These are phyloP conservation scores for Pelargonium fulgidum DNA, from an alignment of 441 rosid species.

Conservation along the genomic window DNA sequence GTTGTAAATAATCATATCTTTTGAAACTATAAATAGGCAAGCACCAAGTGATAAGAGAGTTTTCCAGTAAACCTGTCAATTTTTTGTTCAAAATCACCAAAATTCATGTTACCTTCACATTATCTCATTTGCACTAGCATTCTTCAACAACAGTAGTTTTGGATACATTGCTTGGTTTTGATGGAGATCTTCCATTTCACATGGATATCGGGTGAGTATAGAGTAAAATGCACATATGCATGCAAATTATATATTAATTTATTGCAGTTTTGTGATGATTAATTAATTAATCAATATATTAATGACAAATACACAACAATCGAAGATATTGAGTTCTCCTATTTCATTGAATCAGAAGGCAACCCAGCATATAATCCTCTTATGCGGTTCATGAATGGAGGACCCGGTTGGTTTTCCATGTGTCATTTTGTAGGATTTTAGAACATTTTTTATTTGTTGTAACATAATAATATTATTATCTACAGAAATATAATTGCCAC, in stretches of 20 bases:
- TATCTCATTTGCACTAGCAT: too few species aligned
- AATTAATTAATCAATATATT: not conserved
- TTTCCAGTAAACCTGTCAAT: too few species aligned
- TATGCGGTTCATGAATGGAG: constrained; percentile 4
- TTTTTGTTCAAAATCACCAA: too few species aligned
- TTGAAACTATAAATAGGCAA: too few species aligned
- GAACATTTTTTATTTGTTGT: too few species aligned
- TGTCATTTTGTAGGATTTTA: too few species aligned
- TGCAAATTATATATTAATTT: not conserved
- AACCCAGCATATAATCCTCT: constrained; percentile 5
- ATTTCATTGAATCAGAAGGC: not conserved
- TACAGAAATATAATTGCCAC: too few species aligned
- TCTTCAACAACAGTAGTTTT: too few species aligned
- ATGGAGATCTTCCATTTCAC: not conserved
- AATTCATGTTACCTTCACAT: too few species aligned
- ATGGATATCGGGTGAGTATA: constrained; percentile 6
- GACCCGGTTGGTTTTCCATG: constrained; percentile 13
- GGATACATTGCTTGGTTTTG: not conserved
- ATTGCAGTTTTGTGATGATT: not conserved
- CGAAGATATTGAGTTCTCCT: not conserved
- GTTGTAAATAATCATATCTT: too few species aligned
- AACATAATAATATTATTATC: too few species aligned
- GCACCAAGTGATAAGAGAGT: too few species aligned
- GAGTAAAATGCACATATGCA: not conserved
- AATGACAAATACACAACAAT: constrained; percentile 2